Evolutionary conservation across 2,329 filamentous ascomycete genomes (phyloP).

Genomic region (Boeremia exigua): DNA sequence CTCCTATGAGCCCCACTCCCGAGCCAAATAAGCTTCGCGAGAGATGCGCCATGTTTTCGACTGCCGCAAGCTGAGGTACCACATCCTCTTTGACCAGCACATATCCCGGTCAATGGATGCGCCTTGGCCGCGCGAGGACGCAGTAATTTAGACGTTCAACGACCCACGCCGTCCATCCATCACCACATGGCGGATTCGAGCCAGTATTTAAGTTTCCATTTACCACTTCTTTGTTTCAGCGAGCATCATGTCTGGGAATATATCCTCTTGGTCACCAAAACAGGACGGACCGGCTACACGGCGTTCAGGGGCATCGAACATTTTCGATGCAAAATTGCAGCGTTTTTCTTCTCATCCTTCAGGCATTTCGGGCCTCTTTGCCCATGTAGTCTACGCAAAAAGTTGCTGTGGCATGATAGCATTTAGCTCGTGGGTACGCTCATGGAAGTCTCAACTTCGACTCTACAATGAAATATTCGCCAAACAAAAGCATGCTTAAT

Average conservation of each 20-base stretch:
- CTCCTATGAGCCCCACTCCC: conserved; percentile 43
- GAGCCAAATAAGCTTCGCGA: conserved; percentile 45
- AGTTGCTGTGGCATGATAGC: conserved; percentile 28
- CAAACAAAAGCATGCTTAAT: neutral
- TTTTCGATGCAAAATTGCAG: conserved; percentile 38
- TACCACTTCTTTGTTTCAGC: conserved; percentile 23
- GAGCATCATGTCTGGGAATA: conserved; percentile 33
- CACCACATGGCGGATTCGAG: conserved; percentile 27
- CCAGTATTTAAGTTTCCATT: conserved; percentile 18
- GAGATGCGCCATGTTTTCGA: conserved; percentile 38
- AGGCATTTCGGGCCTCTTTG: conserved; percentile 21
- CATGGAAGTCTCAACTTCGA: conserved; percentile 1
- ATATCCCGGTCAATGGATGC: conserved; percentile 28
- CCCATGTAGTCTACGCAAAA: conserved; percentile 48
- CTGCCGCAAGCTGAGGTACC: conserved; percentile 36
- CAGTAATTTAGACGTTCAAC: conserved; percentile 47
- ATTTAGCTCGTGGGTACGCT: conserved; percentile 10
- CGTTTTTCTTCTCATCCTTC: conserved; percentile 28
- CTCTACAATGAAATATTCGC: conserved; percentile 1
- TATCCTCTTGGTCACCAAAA: conserved; percentile 41
- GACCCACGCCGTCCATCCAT: conserved; percentile 33
- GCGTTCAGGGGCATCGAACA: conserved; percentile 35
- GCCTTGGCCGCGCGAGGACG: conserved; percentile 32
- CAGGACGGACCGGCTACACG: conserved; percentile 39
- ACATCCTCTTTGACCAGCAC: conserved; percentile 31